phyloP scores from a whole-genome alignment of 1,284 basidiomycete species.

The Tylopilus sp. region DNA sequence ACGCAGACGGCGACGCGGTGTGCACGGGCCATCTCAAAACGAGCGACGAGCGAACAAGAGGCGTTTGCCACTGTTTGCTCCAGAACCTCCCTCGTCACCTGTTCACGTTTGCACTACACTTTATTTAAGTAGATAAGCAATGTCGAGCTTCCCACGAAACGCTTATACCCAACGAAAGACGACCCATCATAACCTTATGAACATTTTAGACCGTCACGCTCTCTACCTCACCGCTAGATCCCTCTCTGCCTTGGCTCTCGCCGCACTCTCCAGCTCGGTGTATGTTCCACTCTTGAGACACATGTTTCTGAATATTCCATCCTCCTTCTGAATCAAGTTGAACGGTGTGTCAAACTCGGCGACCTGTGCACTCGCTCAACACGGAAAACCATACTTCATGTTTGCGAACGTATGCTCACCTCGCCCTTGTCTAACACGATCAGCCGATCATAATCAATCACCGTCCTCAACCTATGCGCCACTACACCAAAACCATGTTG shows the following conservation, averaged over 20 bases:
- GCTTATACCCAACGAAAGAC: too few relatives aligned
- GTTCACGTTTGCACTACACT: too few relatives aligned
- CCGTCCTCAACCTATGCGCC: constrained; percentile 53
- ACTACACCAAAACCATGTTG: constrained; percentile 27
- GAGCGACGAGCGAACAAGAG: not conserved
- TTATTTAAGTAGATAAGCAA: too few relatives aligned
- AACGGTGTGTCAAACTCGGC: constrained; percentile 83
- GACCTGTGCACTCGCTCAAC: constrained; percentile 36
- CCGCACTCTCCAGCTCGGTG: constrained; percentile 60
- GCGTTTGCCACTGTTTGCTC: not conserved
- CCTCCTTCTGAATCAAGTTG: constrained; percentile 68
- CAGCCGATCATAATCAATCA: constrained; percentile 63
- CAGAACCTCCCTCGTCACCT: too few relatives aligned
- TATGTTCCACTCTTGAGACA: constrained; percentile 81
- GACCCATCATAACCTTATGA: not conserved
- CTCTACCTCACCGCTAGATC: constrained; percentile 5
- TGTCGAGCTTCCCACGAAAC: too few relatives aligned
- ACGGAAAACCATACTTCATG: not conserved
- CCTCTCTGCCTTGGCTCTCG: constrained; percentile 45
- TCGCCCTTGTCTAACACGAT: constrained; percentile 67
- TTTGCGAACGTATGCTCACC: constrained; percentile 8
- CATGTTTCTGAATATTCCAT: constrained; percentile 75
- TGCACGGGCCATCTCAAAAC: constrained; percentile 20
- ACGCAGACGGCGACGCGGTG: constrained; percentile 19
- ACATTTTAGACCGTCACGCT: not conserved